Conservation (phyloP, 108 stramenopile genomes). For the Hondaea fermentalgiana region DNA sequence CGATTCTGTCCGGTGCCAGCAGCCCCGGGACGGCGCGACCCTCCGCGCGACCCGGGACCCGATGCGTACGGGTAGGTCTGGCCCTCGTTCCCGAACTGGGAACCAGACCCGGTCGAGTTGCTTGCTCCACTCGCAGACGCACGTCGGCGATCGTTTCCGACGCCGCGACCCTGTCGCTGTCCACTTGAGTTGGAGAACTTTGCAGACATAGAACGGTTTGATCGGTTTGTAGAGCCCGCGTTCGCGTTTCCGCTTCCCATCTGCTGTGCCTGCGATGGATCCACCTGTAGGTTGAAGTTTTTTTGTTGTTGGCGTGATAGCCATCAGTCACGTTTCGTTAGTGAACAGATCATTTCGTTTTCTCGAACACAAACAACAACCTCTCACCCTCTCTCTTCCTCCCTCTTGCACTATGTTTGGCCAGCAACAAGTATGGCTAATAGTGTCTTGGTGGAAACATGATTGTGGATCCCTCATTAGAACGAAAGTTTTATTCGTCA, state of each 20-base stretch:
- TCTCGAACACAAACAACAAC: too few relatives aligned
- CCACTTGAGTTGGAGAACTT: background rate
- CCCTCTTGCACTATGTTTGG: too few relatives aligned
- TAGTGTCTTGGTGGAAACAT: background rate
- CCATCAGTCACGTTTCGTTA: too few relatives aligned
- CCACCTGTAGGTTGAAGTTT: background rate
- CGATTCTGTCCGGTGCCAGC: background rate
- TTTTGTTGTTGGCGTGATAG: too few relatives aligned
- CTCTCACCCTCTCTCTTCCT: too few relatives aligned
- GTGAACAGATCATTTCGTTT: too few relatives aligned
- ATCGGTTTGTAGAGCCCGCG: background rate
- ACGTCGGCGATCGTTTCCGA: background rate
- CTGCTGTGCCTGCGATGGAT: background rate
- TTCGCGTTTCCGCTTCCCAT: background rate
- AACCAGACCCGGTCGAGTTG: background rate
- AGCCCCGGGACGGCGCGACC: background rate
- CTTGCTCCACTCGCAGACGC: background rate
- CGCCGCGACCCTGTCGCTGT: background rate
- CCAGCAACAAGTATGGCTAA: background rate
- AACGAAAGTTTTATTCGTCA: conserved; percentile 20
- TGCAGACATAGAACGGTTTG: background rate
- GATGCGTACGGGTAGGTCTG: background rate
- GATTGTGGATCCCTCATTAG: background rate
- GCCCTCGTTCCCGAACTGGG: background rate
- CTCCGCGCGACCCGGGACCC: background rate